Conservation (phyloP, 768 basidiomycete genomes). For the Leccinum disarticulatum region DNA sequence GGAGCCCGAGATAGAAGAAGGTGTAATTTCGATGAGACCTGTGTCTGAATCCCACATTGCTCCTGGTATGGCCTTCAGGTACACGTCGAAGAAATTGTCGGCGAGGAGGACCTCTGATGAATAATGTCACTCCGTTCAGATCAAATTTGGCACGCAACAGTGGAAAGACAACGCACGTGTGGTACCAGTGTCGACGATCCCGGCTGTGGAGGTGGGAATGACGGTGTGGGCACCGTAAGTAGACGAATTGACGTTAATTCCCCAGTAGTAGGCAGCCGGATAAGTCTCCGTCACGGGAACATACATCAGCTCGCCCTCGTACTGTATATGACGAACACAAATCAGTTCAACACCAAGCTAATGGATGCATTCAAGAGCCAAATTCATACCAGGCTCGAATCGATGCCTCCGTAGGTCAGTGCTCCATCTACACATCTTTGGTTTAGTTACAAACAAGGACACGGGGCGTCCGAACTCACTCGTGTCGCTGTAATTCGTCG, state of each 20-base stretch:
- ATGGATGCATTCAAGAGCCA: not conserved
- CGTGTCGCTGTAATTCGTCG: conserved; percentile 3
- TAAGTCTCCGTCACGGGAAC: conserved; percentile 26
- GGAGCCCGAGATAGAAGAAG: not conserved
- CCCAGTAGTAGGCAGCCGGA: conserved; percentile 30
- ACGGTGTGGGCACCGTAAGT: conserved; percentile 15
- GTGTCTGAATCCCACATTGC: not conserved
- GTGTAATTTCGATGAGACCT: conserved; percentile 12
- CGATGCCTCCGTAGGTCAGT: not conserved
- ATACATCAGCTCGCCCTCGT: conserved; percentile 25
- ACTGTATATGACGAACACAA: conserved; percentile 6
- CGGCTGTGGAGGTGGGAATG: conserved; percentile 8
- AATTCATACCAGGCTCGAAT: not conserved
- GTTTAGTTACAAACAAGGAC: conserved; percentile 6
- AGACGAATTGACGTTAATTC: conserved; percentile 24
- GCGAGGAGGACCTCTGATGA: conserved; percentile 14
- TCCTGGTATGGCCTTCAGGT: conserved; percentile 14
- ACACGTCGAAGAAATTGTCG: conserved; percentile 10
- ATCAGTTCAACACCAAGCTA: not conserved
- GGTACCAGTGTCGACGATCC: not conserved
- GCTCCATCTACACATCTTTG: conserved; percentile 7
- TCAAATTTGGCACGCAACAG: not conserved
- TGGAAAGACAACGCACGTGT: not conserved
- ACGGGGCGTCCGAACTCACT: conserved; percentile 5
- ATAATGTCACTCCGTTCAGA: not conserved